These are phyloP conservation scores for Isabelozyma gotoi DNA, from an alignment of 805 yeast species.

Conservation along the genomic window DNA sequence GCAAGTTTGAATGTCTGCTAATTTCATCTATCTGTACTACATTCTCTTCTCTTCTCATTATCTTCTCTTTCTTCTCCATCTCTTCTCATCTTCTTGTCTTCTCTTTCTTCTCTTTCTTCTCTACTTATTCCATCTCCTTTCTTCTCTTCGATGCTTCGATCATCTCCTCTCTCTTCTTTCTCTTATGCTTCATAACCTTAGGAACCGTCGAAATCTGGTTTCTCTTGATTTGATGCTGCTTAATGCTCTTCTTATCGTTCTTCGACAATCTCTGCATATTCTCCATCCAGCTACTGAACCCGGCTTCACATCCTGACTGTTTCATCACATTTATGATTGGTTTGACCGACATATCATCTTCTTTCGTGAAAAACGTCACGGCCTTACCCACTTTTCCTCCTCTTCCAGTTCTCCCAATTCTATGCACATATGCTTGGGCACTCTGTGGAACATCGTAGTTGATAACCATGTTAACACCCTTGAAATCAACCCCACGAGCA, in stretches of 20 bases:
- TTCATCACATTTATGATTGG: conserved; percentile 93
- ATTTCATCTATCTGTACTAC: not conserved
- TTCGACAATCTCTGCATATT: conserved; percentile 63
- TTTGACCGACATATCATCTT: conserved; percentile 72
- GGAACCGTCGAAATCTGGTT: conserved; percentile 85
- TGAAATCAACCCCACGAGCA: conserved; percentile 96
- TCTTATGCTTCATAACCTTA: conserved; percentile 59
- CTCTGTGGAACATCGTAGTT: conserved; percentile 95
- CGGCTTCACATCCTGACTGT: conserved; percentile 72
- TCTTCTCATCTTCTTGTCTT: conserved; percentile 77
- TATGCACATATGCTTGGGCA: conserved; percentile 93
- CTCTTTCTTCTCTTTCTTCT: conserved; percentile 59
- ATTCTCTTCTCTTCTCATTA: not conserved
- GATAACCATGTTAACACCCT: conserved; percentile 90
- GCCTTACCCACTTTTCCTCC: conserved; percentile 87
- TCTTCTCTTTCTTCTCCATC: conserved; percentile 23
- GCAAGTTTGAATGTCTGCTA: too few species aligned
- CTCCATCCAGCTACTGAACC: conserved; percentile 80
- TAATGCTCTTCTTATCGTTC: conserved; percentile 60
- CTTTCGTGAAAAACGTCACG: conserved; percentile 89
- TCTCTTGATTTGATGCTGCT: conserved; percentile 59
- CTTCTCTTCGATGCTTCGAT: conserved; percentile 71
- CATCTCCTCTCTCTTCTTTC: conserved; percentile 66
- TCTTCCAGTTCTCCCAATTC: conserved; percentile 99
- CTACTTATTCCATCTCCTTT: too few species aligned